Conservation (phyloP, 129 eudicot species). For the Artemisia argyi region DNA sequence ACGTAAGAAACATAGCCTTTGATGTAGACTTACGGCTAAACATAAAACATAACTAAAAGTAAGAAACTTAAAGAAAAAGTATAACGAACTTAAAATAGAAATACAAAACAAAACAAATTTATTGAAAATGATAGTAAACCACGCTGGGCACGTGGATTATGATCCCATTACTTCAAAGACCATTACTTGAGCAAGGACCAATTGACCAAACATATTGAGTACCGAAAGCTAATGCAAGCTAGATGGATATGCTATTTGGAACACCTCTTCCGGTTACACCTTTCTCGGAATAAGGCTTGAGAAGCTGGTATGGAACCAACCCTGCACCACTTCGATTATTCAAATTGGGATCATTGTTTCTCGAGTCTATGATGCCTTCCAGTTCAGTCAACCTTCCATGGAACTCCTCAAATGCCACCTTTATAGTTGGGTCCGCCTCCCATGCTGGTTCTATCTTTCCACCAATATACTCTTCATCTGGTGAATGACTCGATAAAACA, state of each 20-base stretch:
- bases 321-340: slow-evolving; percentile 39
- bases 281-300: slow-evolving; percentile 36
- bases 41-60: too few relatives aligned
- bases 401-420: slow-evolving; percentile 28
- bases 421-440: slow-evolving; percentile 35
- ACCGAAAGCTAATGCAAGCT: not conserved
- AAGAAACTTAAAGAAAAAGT: too few relatives aligned
- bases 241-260: slow-evolving; percentile 51
- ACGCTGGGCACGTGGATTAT: too few relatives aligned
- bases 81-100: too few relatives aligned
- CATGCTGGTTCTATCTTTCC: slow-evolving; percentile 27
- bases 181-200: too few relatives aligned
- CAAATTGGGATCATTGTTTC: slow-evolving; percentile 14
- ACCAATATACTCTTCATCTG: slow-evolving; percentile 42
- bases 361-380: slow-evolving; percentile 31
- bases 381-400: slow-evolving; percentile 9
- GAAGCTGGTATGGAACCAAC: slow-evolving; percentile 40
- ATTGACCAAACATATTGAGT: too few relatives aligned
- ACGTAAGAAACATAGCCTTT: too few relatives aligned
- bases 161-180: too few relatives aligned
- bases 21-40: too few relatives aligned
- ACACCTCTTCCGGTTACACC: slow-evolving; percentile 48
- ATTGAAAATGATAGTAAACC: too few relatives aligned
- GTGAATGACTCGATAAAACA: slow-evolving; percentile 41
- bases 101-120: too few relatives aligned